Evolutionary conservation across 1,139 yeast genomes (phyloP).

Genomic region (Pichia sp.): DNA sequence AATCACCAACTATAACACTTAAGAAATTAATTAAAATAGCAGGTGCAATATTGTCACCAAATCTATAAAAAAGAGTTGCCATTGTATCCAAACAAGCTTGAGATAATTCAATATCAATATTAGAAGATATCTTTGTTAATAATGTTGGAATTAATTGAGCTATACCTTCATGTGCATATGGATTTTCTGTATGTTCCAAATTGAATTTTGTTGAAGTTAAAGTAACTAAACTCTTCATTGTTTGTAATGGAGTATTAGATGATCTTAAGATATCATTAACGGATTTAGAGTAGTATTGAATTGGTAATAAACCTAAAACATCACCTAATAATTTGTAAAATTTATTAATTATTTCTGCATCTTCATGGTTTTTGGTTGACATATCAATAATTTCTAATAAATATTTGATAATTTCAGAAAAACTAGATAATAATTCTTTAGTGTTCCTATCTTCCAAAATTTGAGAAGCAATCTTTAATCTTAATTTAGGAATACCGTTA

Average conservation of each 20-base stretch:
- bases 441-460: slow-evolving; percentile 43
- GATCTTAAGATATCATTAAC: slow-evolving; percentile 43
- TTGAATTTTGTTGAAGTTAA: slow-evolving; percentile 69
- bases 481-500: slow-evolving; percentile 42
- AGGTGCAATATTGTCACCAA: slow-evolving; percentile 48
- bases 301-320: slow-evolving; percentile 66
- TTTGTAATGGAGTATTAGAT: slow-evolving; percentile 26
- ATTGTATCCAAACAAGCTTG: slow-evolving; percentile 69
- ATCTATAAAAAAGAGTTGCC: slow-evolving; percentile 56
- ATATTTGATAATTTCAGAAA: slow-evolving; percentile 40
- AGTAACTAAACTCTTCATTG: slow-evolving; percentile 49
- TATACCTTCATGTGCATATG: slow-evolving; percentile 41
- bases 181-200: slow-evolving; percentile 47
- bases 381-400: slow-evolving; percentile 31
- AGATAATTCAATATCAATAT: slow-evolving; percentile 43
- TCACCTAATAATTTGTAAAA: slow-evolving; percentile 50
- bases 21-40: slow-evolving; percentile 46
- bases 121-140: slow-evolving; percentile 38
- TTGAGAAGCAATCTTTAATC: slow-evolving; percentile 52
- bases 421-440: slow-evolving; percentile 36
- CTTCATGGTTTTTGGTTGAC: slow-evolving; percentile 20
- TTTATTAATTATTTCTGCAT: slow-evolving; percentile 28
- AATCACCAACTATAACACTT: slow-evolving; percentile 43
- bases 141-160: slow-evolving; percentile 43
- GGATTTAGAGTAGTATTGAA: slow-evolving; percentile 63